Conservation (phyloP, 768 basidiomycete genomes). For the Sporobolomyces roseus region DNA sequence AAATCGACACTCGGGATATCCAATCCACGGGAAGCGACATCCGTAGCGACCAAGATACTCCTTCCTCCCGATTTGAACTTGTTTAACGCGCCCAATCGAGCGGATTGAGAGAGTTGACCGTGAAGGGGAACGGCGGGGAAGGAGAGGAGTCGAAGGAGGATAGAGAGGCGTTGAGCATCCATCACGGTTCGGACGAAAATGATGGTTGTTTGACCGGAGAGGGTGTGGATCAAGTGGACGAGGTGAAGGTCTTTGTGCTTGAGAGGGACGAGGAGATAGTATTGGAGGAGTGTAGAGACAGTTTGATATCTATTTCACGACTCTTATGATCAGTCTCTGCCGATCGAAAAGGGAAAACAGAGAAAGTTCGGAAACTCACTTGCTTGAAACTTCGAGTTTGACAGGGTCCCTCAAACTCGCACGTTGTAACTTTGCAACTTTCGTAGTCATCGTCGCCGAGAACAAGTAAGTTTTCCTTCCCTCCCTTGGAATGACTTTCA, state of each 20-base stretch:
- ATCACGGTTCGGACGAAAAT: slow-evolving; percentile 94
- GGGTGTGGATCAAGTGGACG: slow-evolving; percentile 77
- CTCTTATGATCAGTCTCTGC: too few species aligned
- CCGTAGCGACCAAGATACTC: slow-evolving; percentile 87
- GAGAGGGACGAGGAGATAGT: slow-evolving; percentile 89
- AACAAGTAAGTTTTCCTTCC: slow-evolving; percentile 84
- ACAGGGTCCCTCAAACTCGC: slow-evolving; percentile 92
- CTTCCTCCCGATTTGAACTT: slow-evolving; percentile 96
- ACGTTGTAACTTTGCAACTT: slow-evolving; percentile 91
- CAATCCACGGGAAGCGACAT: slow-evolving; percentile 91
- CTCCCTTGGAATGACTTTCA: slow-evolving; percentile 90
- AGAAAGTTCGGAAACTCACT: slow-evolving; percentile 56
- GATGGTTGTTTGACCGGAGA: slow-evolving; percentile 89
- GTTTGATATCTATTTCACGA: slow-evolving; percentile 92
- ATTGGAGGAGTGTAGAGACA: slow-evolving; percentile 87
- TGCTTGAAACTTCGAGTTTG: slow-evolving; percentile 84
- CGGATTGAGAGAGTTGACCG: slow-evolving; percentile 88
- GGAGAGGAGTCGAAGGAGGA: slow-evolving; percentile 81
- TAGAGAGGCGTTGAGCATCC: slow-evolving; percentile 82
- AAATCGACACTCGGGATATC: slow-evolving; percentile 94
- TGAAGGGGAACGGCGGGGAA: slow-evolving; percentile 95
- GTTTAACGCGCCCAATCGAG: slow-evolving; percentile 82
- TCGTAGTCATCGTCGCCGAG: slow-evolving; percentile 98
- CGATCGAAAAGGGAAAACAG: not conserved
- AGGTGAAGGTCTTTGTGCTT: slow-evolving; percentile 88